Conservation (phyloP, 202 grass and related monocot genomes). For the Hordeum pubiflorum region DNA sequence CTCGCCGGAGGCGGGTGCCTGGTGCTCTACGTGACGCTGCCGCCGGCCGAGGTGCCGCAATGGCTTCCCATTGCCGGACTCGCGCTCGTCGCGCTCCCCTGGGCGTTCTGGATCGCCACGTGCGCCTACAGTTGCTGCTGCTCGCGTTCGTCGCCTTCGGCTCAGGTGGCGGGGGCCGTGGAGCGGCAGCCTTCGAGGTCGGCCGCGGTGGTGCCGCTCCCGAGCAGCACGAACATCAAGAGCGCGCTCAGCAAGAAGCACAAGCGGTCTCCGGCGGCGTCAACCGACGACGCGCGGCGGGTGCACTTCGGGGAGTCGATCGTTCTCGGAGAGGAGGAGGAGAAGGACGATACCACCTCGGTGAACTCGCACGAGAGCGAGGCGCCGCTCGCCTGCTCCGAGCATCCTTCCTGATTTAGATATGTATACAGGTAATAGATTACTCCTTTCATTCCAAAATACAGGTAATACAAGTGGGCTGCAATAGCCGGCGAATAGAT, state of each 20-base stretch:
- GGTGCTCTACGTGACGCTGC: slow-evolving; percentile 37
- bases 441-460: not conserved
- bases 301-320: slow-evolving; percentile 34
- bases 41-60: slow-evolving; percentile 7
- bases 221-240: slow-evolving; percentile 29
- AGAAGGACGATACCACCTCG: slow-evolving; percentile 16
- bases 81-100: slow-evolving; percentile 33
- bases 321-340: slow-evolving; percentile 4
- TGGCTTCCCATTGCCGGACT: slow-evolving; percentile 41
- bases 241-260: slow-evolving; percentile 1
- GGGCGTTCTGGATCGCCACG: slow-evolving; percentile 48
- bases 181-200: slow-evolving; percentile 19
- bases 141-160: not conserved
- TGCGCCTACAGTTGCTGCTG: slow-evolving; percentile 39
- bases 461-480: not conserved
- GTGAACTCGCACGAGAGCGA: slow-evolving; percentile 42
- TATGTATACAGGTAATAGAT: slow-evolving; percentile 14
- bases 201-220: slow-evolving; percentile 3
- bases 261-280: not conserved
- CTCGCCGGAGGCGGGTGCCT: slow-evolving; percentile 42
- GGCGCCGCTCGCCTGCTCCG: slow-evolving; percentile 24
- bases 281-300: not conserved
- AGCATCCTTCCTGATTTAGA: not conserved
- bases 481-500: too few relatives aligned
- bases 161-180: not conserved